Base-by-base conservation (phyloP, 2,329 filamentous ascomycete genomes). In the Triangularia setosa region DNA sequence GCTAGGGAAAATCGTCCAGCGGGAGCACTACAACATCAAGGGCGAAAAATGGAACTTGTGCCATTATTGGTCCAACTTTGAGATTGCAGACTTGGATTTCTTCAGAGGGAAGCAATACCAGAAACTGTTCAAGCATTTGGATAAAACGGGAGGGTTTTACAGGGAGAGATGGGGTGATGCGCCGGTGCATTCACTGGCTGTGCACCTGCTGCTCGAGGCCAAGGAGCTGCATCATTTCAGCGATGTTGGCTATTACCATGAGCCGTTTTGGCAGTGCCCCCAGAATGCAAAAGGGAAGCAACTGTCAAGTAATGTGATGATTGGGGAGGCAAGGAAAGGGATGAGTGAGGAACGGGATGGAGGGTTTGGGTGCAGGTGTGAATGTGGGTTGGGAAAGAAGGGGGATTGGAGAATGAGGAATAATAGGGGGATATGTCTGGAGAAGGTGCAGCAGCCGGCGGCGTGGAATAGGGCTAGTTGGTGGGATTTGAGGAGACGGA, bases 21-120 rank as follows among this genome's bases (percentile, higher is more conserved):
- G 40, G 21, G 52, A 28, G 12, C 74, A 79, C 69, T 74, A 74
- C 55, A 75, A 79, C 58, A 68, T 69, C 3, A 69, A 73, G 30
- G 79, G 79, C 56, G 78, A 80, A 62, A 69, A 67, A 48, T 81
- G 79, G 79, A 80, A 76, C 65, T 58, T 77, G 64, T 81, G 79
- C 69, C 79, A 81, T 66, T 81, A 79, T 68, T 81, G 79, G 79
- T 79, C 77, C 67, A 81, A 81, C 65, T 81, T 81, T 56, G 79
- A 81, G 69, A 81, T 81, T 53, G 79, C 78, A 28, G 76, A 79
- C 63, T 73, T 81, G 72, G 78, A 80, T 63, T 78, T 80, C 65
- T 81, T 79, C 72, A 76, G 79, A 44, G 72, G 75, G n/a, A 69
- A 65, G 28, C 70, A 72, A 53, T 81, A 81, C 61, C 77, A 79